phyloP scores from a whole-genome alignment of 129 eudicot species.

The Mikania micrantha region DNA sequence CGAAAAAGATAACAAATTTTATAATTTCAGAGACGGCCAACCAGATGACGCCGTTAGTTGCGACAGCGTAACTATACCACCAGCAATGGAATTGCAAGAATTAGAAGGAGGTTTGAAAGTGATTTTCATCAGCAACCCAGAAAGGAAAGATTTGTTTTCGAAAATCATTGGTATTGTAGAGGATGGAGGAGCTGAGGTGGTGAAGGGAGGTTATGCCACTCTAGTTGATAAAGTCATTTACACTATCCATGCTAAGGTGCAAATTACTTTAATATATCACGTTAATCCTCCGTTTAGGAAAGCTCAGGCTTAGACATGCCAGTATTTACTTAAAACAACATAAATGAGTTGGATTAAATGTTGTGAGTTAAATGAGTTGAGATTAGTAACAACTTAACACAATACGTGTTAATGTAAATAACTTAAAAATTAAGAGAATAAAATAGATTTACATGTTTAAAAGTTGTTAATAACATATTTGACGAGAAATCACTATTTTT shows the following conservation, averaged over 20 bases:
- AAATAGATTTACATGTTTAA: too few species aligned
- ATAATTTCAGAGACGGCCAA: neutral
- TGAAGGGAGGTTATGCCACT: conserved; percentile 17
- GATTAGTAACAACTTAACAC: too few species aligned
- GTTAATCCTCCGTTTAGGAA: neutral
- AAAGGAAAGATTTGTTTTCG: conserved; percentile 15
- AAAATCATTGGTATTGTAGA: conserved; percentile 27
- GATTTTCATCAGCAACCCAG: conserved; percentile 12
- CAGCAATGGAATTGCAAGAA: conserved; percentile 33
- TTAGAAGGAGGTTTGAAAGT: conserved; percentile 32
- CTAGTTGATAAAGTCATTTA: conserved; percentile 33
- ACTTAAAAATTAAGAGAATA: too few species aligned
- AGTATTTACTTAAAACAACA: too few species aligned
- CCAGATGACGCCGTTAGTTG: neutral
- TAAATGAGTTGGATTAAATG: too few species aligned
- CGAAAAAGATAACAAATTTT: neutral
- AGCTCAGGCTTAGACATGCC: too few species aligned
- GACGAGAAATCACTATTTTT: too few species aligned
- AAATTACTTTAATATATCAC: neutral
- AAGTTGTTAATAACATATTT: too few species aligned
- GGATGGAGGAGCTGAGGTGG: conserved; percentile 44
- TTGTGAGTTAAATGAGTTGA: too few species aligned
- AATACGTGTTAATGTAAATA: too few species aligned
- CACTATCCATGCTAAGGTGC: conserved; percentile 50
- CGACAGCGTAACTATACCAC: neutral